Evolutionary conservation across 73 alveolate species (phyloP).

Genomic region (Halteria grandinella): DNA sequence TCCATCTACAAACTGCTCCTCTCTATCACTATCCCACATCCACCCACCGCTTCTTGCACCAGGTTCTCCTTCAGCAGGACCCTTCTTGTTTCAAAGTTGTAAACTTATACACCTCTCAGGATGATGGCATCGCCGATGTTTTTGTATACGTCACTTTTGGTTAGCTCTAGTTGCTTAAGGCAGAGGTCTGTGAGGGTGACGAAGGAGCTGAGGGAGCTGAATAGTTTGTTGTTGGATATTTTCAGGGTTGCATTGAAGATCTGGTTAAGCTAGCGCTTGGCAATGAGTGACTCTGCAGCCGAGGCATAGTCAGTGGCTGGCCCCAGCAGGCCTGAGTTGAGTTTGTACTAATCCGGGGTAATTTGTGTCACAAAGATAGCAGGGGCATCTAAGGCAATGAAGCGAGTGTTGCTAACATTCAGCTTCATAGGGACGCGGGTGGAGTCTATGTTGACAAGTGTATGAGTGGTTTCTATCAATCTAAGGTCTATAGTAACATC

Average conservation of each 20-base stretch:
- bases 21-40: slow-evolving; percentile 24
- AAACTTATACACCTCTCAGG: neutral
- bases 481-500: slow-evolving; percentile 27
- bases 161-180: slow-evolving; percentile 7
- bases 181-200: neutral
- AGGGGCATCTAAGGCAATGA: too few relatives aligned
- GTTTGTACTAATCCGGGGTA: too few relatives aligned
- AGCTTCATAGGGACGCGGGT: too few relatives aligned
- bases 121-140: slow-evolving; percentile 27
- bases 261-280: too few relatives aligned
- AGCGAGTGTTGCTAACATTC: too few relatives aligned
- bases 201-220: neutral
- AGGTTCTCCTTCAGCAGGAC: neutral
- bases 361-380: too few relatives aligned
- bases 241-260: slow-evolving; percentile 12
- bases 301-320: too few relatives aligned
- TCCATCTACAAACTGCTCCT: neutral
- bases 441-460: too few relatives aligned
- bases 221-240: slow-evolving; percentile 40
- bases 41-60: neutral
- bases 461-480: too few relatives aligned
- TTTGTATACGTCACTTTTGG: slow-evolving; percentile 34
- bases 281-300: too few relatives aligned
- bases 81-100: slow-evolving; percentile 1
- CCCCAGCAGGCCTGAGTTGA: too few relatives aligned